phyloP scores from a whole-genome alignment of 768 basidiomycete species.

The Saitozyma podzolica region DNA sequence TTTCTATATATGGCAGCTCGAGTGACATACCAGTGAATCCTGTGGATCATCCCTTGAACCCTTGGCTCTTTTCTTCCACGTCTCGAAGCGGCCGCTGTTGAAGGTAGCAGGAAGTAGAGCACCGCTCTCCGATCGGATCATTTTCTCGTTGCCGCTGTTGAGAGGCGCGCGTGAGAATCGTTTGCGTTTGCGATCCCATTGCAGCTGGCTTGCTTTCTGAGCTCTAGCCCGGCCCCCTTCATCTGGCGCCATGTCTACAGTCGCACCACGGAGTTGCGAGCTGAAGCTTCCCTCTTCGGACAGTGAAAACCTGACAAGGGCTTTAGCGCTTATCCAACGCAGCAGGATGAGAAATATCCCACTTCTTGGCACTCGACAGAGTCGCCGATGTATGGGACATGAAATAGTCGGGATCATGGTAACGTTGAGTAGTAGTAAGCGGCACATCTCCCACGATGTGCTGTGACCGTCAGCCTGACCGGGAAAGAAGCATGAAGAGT shows the following conservation, averaged over 20 bases:
- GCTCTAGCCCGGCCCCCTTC: constrained; percentile 61
- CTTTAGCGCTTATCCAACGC: background rate
- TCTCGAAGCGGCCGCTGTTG: constrained; percentile 88
- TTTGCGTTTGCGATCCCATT: constrained; percentile 96
- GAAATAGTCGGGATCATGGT: constrained; percentile 7
- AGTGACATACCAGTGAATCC: too few relatives aligned
- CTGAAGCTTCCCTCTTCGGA: background rate
- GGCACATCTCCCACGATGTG: background rate
- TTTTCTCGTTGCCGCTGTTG: constrained; percentile 81
- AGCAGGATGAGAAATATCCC: background rate
- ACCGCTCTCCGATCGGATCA: constrained; percentile 90
- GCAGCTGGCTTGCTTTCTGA: constrained; percentile 61
- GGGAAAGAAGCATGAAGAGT: background rate
- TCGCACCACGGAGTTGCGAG: constrained; percentile 53
- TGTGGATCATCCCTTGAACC: too few relatives aligned
- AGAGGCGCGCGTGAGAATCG: constrained; percentile 85
- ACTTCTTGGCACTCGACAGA: background rate
- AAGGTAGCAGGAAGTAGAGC: constrained; percentile 86
- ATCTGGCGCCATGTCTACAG: constrained; percentile 81
- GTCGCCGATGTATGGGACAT: background rate
- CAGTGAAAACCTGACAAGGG: constrained; percentile 18
- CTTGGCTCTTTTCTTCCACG: constrained; percentile 67
- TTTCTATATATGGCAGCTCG: too few relatives aligned
- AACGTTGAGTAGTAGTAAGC: background rate
- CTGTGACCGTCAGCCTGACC: background rate